Conservation (phyloP, 2,329 filamentous ascomycete genomes). For the Arthrobotrys sphaeroides region DNA sequence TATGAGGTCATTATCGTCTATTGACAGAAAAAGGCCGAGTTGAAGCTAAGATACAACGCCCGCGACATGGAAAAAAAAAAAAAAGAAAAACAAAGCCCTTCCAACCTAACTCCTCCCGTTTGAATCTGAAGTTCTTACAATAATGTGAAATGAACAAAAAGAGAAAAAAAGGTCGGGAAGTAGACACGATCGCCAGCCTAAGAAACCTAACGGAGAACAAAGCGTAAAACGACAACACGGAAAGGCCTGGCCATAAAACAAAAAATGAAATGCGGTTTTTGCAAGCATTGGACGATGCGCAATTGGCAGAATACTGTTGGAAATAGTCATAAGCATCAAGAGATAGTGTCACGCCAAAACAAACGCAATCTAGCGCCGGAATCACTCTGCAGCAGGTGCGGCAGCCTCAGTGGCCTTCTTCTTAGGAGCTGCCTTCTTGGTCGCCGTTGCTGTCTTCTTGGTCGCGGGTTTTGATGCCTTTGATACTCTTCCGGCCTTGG, state of each 20-base stretch:
- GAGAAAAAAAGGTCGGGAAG: neutral
- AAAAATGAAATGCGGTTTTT: slow-evolving; percentile 5
- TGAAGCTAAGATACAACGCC: slow-evolving; percentile 36
- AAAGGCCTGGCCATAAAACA: slow-evolving; percentile 13
- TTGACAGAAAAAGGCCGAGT: slow-evolving; percentile 8
- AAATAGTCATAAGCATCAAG: neutral
- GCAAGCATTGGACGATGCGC: neutral
- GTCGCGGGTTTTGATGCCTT: slow-evolving; percentile 35
- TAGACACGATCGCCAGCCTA: neutral
- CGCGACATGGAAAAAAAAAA: neutral
- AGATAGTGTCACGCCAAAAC: neutral
- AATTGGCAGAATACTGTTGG: neutral
- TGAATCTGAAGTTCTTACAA: slow-evolving; percentile 28
- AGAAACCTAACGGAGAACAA: neutral
- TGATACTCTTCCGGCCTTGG: slow-evolving; percentile 39
- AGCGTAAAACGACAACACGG: neutral
- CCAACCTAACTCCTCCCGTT: slow-evolving; percentile 50
- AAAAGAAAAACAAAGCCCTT: slow-evolving; percentile 8
- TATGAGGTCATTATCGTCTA: slow-evolving; percentile 21
- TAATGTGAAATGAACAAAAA: neutral
- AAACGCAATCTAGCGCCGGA: neutral
- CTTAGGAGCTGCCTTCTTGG: slow-evolving; percentile 30
- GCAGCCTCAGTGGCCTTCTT: slow-evolving; percentile 37
- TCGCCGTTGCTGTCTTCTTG: slow-evolving; percentile 21
- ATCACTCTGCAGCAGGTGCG: slow-evolving; percentile 14